Evolutionary conservation across 2,329 filamentous ascomycete genomes (phyloP), one percentile per base, ranked within the genome.

Genomic region (Alternaria sp.): DNA sequence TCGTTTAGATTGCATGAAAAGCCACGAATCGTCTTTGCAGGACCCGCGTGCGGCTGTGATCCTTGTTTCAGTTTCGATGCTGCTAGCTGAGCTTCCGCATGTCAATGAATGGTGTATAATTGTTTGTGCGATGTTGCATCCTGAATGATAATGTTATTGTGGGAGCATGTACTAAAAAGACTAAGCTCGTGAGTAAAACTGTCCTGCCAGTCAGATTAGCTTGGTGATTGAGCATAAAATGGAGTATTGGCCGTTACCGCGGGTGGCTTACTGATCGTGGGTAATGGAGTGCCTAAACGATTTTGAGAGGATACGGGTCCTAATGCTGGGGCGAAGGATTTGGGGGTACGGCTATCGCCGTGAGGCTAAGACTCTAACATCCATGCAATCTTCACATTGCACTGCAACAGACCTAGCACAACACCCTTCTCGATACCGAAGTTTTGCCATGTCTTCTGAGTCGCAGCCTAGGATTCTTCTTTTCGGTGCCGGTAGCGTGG

Each of bases 401-500:
- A 30, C 40, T 14, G 44, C 53, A 45, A 27, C 48, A 44, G 30
- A 40, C 2, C 10, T 14, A 55, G 18, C 7, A 54, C 36, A 25
- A 27, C 43, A 36, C 20, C 30, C n/a, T 32, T 28, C 7, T 55
- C 11, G 4, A 38, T 49, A 41, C 11, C 16, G 16, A 44, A 12
- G 2, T 27, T 28, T 20, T 6, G 44, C 10, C 20, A 62, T 62
- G 59, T 34, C 59, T 20, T 55, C 51, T 27, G 43, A 54, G 20
- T 43, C 36, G 3, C 62, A 57, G 20, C 68, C 72, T 12, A 70
- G 59, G 14, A 57, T 78, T 2, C 67, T 83, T 11, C 65, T 83
- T n/a, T 81, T 82, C 54, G 81, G 81, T 22, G 74, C 79, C 6
- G 81, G 81, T 6, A 76, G 79, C 36, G 75, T 83, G 12, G 81